Percentiles rank a stretch among this genome's conserved stretches.
phyloP scores from a whole-genome alignment of 345 rosid species.

The Dovyalis caffra region DNA sequence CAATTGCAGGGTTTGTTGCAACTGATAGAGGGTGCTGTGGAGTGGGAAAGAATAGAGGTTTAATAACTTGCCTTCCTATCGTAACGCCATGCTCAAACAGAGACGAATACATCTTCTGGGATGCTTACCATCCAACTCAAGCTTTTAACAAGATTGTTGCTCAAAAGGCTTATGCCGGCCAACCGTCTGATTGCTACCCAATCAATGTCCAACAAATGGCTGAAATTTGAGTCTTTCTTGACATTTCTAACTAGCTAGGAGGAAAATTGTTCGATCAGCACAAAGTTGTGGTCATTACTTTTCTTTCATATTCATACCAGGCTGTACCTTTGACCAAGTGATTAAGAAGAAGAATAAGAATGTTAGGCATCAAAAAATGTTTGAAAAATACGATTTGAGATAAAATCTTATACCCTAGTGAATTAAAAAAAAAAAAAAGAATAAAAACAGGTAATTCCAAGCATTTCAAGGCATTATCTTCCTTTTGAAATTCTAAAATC shows the following conservation, averaged over 20 bases:
- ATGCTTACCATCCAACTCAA: too few species aligned
- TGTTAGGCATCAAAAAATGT: too few species aligned
- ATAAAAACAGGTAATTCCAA: background rate
- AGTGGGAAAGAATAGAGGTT: conserved; percentile 57
- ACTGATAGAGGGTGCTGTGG: conserved; percentile 68
- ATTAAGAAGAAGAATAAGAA: too few species aligned
- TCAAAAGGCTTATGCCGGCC: too few species aligned
- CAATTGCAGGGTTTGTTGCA: conserved; percentile 41
- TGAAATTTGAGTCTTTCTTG: too few species aligned
- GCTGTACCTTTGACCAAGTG: background rate
- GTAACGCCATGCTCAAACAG: conserved; percentile 54
- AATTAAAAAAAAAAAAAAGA: too few species aligned
- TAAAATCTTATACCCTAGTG: too few species aligned
- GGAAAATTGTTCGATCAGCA: too few species aligned
- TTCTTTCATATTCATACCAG: background rate
- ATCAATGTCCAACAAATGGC: conserved; percentile 54
- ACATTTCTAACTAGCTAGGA: background rate
- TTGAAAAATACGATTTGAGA: too few species aligned
- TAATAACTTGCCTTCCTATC: conserved; percentile 63
- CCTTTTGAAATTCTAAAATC: background rate
- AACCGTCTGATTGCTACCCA: too few species aligned
- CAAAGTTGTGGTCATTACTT: too few species aligned
- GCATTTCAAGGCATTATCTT: background rate
- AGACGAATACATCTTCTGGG: conserved; percentile 62
- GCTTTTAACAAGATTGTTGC: too few species aligned